Base-by-base conservation (phyloP, 1,284 basidiomycete genomes). In the Boletellus sp. region DNA sequence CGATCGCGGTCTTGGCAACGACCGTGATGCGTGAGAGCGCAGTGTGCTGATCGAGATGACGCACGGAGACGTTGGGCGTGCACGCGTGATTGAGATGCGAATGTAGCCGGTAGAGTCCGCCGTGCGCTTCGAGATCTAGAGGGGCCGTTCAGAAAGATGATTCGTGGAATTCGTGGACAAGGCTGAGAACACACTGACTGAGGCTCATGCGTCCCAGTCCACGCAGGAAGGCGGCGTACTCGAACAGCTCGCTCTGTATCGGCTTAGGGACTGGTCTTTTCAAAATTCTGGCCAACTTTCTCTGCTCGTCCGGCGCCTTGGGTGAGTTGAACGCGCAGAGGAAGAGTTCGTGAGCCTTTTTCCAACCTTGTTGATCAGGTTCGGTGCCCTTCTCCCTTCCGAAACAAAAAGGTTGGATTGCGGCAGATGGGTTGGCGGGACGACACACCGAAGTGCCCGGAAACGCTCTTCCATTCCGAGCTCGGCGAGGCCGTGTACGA, bases 41-140 rank as follows among this genome's bases (percentile, higher is more conserved):
- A 21, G 76, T 78, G 51, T 82, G 80, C 58, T 80, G 80, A 67
- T 89, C 77, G 54, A 82, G 70, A 63, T 86, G 92, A 18, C 80
- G 82, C 21, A 89, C 83, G 35, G 86, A 85, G 41, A 89, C 60
- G 64, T 92, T 93, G 1, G 93, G 91, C 5, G 71, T 66, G 69
- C 92, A 96, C 15, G 79, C 79, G 67, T 95, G 93, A 70, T 95
- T 95, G 37, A 95, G 67, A 64, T 94, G 91, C 2, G 90, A 88
- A 68, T 96, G 92, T 10, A 96, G 78, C 8, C 80, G 78, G 69
- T 94, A 95, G 11, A 95, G 73, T 2, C 91, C 93, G 5, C 93
- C 93, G 55, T 92, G 90, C 3, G 85, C 82, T 70, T 95, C 93
- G 53, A 92, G 75, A 65, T 94, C 87, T 89, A 56, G 5, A n/a